These are phyloP conservation scores for Cryptosporidium sp. DNA, from an alignment of 169 alveolate genomes.

Conservation along the genomic window DNA sequence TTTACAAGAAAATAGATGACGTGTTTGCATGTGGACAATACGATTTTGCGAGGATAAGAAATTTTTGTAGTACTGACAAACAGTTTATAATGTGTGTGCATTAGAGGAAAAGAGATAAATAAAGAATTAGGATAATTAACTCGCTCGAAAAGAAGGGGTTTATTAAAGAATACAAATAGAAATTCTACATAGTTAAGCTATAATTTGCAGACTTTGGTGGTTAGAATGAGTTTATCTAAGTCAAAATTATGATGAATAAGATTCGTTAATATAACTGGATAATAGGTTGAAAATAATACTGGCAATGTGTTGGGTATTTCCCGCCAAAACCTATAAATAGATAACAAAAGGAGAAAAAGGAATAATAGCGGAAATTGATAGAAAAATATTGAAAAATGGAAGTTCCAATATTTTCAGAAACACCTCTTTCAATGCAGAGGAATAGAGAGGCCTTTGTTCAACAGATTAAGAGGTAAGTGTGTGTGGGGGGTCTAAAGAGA, in stretches of 20 bases:
- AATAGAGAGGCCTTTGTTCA: constrained; percentile 54
- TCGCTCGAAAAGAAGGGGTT: no score
- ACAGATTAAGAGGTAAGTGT: constrained; percentile 69
- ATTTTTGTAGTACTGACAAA: no score
- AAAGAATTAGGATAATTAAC: no score
- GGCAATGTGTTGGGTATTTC: not conserved
- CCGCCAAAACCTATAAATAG: constrained; percentile 22
- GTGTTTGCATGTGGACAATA: not conserved
- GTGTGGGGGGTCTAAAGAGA: not conserved
- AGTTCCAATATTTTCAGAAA: constrained; percentile 28
- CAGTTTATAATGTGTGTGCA: not conserved
- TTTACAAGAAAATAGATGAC: not conserved
- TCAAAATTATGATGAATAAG: no score
- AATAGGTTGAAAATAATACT: not conserved
- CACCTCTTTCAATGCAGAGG: constrained; percentile 35
- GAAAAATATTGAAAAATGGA: constrained; percentile 35
- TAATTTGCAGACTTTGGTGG: not conserved
- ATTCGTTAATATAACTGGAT: not conserved
- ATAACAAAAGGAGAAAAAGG: not conserved
- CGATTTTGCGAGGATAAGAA: not conserved
- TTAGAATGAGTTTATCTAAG: not conserved
- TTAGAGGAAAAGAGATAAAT: not conserved
- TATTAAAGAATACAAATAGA: no score
- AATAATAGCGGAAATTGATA: not conserved
- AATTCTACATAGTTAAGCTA: no score